Base-by-base conservation (phyloP, 2,329 filamentous ascomycete genomes). In the Raffaelea deltoideospora region DNA sequence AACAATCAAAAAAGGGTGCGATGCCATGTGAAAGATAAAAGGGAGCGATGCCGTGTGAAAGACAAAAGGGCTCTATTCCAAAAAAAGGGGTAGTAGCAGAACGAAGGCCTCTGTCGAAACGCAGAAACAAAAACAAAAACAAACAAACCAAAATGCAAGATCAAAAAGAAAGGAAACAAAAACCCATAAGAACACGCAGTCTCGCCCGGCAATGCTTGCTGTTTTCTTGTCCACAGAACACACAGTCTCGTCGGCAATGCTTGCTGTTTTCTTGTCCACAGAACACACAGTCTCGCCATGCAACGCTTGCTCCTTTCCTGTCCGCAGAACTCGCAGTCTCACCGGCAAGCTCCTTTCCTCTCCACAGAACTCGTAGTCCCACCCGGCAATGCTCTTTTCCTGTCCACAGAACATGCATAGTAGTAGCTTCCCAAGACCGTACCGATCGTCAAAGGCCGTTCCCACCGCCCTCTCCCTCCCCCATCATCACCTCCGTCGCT, bases 401-500 rank as follows among this genome's bases (percentile, higher is more conserved):
- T 30, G 8, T 30, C 7, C 28, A 30, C 7, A 9, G 7, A 8
- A n/a, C 28, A 7, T 7, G n/a, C 8, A 30, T 30, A 30, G 8
- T n/a, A 15, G 8, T 7, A 24, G 17, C 22, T 34, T 33, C 24
- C 18, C 13, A 13, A 26, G 8, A 26, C 13, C 8, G 13, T 26
- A 26, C 8, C 23, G 13, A 26, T 13, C 8, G 8, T 26, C n/a
- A n/a, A 13, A 26, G 8, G 13, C 13, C 8, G 13, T 26, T 8
- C 8, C 23, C 8, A 26, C 23, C 8, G 8, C 13, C 23, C 23
- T 26, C 13, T 18, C 20, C 26, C 18, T 11, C 15, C 4, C 21
- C 15, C 13, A 22, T 10, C 13, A 10, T 34, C 35, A 46, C 18
- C 41, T 39, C 23, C 42, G 26, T 14, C 44, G 39, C 24, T 40